Base-by-base conservation (phyloP, 805 yeast genomes). In the Yarrowia alimentaria region DNA sequence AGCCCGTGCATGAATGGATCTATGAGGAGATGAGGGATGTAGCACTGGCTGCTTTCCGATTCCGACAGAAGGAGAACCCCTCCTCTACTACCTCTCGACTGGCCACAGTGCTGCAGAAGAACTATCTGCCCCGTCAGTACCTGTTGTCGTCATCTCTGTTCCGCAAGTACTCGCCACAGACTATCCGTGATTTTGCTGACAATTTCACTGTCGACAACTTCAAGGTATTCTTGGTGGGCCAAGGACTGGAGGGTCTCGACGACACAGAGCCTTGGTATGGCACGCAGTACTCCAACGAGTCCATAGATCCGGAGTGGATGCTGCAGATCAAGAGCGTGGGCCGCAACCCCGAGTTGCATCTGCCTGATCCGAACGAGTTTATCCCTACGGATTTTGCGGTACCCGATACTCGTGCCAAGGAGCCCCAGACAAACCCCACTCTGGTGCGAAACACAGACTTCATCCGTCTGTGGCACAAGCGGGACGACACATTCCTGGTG, bases 261-360 rank as follows among this genome's bases (percentile, higher is more conserved):
- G 56, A 67, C 12, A 71, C 61, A 16, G 99, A 91, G 64, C 73
- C 79, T 60, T 91, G 96, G 96, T 91, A 93, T 62, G 96, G 95
- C 3, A 88, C 97, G 0, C 84, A 85, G 58, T 86, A 88, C 63
- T 67, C 76, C 2, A 64, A 75, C 33, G 71, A 67, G 9, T 68
- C 70, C 12, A 60, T 86, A 17, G 69, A 78, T 2, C 34, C 56
- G 0, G 34, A 33, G 10, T 42, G 62, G 8, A 60, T 57, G 30
- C 61, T 80, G 38, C 55, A 63, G 34, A 56, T 55, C 52, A 63
- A 64, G 56, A 45, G 66, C 33, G 31, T 30, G 9, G 28, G 52
- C n/a, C 55, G 61, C 13, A 60, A 65, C 31, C 38, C 58, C 0
- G 63, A 66, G 16, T 67, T 85, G 25, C 78, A 74, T 53, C 69